Base-by-base conservation (phyloP, 2,329 filamentous ascomycete species). In the Verticillium zaregamsianum region DNA sequence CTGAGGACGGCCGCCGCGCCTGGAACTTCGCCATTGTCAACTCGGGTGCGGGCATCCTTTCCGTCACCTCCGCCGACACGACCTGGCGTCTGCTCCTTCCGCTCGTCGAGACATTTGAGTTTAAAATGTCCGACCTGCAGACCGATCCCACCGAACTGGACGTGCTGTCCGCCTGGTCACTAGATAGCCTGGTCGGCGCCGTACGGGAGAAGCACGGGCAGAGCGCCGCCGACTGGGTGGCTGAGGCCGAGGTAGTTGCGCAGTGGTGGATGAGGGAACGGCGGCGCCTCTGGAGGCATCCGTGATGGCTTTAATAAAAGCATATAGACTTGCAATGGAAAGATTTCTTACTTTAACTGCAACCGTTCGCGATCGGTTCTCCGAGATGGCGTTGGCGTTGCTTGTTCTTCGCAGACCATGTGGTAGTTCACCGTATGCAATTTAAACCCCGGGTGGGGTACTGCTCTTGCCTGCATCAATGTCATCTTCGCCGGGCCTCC, bases 1-100 rank as follows among this genome's bases (percentile, higher is more conserved):
- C 68, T 15, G 68, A 74, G 20, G 70, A 73, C 56, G 71, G 72
- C 7, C 72, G 74, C 3, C 74, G 63, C 17, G 65, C 66, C 73
- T 7, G 85, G 85, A 56, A 87, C 73, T 62, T 85, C 83, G 60
- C 85, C 82, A 25, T 86, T 83, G 69, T 90, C 64, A 69, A 69
- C 60, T 61, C 65, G n/a, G 67, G 67, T 25, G 66, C 62, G 28
- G 62, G 64, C 12, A 66, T 67, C 59, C 58, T 69, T 17, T 63
- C 62, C 14, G 61, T 68, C 23, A 68, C 67, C 28, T 65, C 55
- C 33, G 67, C 58, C 32, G 63, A 63, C 25, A 58, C 62, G 32
- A 37, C 59, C 4, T 68, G 64, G 62, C 57, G 64, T 54, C 59
- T 68, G 33, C 64, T 68, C 9, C 63, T 68, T 23, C 67, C 67